Base-by-base conservation (phyloP, 768 basidiomycete species). In the Ramaria sp. region DNA sequence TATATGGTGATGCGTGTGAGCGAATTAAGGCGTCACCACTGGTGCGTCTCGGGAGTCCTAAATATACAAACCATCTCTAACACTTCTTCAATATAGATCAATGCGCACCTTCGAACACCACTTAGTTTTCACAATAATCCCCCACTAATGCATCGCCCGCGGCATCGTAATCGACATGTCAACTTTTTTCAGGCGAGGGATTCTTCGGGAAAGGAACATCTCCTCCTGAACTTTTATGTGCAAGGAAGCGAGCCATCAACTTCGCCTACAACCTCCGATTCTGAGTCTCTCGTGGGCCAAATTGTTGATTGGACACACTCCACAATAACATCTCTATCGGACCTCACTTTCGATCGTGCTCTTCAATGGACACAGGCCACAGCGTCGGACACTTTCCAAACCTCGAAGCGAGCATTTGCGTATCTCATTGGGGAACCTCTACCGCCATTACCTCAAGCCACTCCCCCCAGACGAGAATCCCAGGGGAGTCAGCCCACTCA, bases 211-310 rank as follows among this genome's bases (percentile, higher is more conserved):
- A 77, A 81, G 39, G 88, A 91, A 64, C 89, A 91, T 60, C 82
- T 92, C 79, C 74, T 88, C 28, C 74, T 92, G 64, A 83, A 83
- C 42, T 92, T 92, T 68, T 92, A 83, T 60, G 74, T 91, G 25
- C 78, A 87, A 70, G 82, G 81, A 36, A 70, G 73, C 45, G 69
- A 74, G 36, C 72, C 77, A 27, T 66, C 69, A 34, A 53, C 61
- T 15, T 55, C 58, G 6, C 52, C 65, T 2, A 61, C 67, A 7
- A 63, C 69, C 16, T 22, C 38, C 28, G 28, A 55, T 27, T 16
- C 43, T 38, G 24, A 38, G 27, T 36, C 45, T 20, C 47, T 47
- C 18, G 34, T 37, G 7, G 18, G 34, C 13, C 27, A 37, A 47
- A 20, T 32, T 9, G 22, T n/a, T 16, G 42, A 52, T 13, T 52